Percentiles rank a stretch among this genome's conserved stretches.
Evolutionary conservation across 345 rosid genomes (phyloP).

Genomic region (Durio zibethinus): DNA sequence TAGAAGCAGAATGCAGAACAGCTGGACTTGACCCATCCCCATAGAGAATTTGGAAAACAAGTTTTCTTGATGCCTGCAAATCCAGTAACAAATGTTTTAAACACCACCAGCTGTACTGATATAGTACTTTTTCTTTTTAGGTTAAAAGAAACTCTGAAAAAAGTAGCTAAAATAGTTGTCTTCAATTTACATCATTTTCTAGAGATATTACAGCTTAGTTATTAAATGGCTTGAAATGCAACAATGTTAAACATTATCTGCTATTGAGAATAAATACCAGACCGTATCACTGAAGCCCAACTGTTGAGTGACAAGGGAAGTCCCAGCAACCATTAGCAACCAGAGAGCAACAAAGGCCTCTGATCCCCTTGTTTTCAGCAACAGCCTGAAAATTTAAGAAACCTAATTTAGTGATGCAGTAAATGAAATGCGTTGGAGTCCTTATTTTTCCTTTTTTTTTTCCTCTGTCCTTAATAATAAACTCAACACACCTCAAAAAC

Average conservation of each 20-base stretch:
- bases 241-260: no score
- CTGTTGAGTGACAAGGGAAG: constrained; percentile 85
- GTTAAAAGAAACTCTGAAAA: not conserved
- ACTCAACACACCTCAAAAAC: constrained; percentile 67
- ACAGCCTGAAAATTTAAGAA: constrained; percentile 61
- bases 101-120: not conserved
- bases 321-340: constrained; percentile 89
- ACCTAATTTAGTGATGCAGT: constrained; percentile 24
- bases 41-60: constrained; percentile 79
- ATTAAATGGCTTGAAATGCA: no score
- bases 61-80: constrained; percentile 69
- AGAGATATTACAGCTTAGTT: not conserved
- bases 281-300: no score
- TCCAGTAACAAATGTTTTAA: not conserved
- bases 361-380: constrained; percentile 92
- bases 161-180: not conserved
- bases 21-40: constrained; percentile 91
- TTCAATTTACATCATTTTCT: not conserved
- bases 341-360: constrained; percentile 97
- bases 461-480: no score
- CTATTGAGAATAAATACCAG: no score
- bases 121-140: not conserved
- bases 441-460: no score
- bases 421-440: no score
- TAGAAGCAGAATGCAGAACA: constrained; percentile 85